phyloP scores from a whole-genome alignment of 495 filamentous ascomycete genomes.

The Hypoxylon intermedium region DNA sequence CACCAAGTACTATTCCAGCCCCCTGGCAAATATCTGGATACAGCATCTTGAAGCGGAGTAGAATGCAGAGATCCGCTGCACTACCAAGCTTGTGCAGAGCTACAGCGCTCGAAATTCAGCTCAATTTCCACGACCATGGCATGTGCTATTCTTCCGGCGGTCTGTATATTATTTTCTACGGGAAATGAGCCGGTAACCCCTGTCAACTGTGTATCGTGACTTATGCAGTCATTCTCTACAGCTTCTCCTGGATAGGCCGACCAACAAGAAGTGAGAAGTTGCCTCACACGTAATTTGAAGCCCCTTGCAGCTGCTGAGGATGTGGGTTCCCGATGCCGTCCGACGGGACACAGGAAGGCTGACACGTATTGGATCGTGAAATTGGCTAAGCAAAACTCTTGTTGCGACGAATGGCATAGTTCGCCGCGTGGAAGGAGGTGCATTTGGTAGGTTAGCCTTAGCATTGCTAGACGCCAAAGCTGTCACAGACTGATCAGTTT shows the following conservation, averaged over 20 bases:
- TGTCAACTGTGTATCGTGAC: constrained; percentile 2
- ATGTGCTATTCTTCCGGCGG: background rate
- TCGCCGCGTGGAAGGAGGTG: background rate
- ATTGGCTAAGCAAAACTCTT: background rate
- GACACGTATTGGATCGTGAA: constrained; percentile 6
- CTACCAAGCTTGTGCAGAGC: constrained; percentile 12
- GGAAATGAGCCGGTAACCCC: background rate
- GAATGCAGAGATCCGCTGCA: constrained; percentile 24
- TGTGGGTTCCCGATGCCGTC: constrained; percentile 36
- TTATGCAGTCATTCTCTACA: background rate
- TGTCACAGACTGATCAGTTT: background rate
- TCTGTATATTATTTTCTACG: background rate
- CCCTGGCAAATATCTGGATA: constrained; percentile 12
- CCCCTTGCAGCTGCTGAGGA: constrained; percentile 34
- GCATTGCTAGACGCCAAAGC: background rate
- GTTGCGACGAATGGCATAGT: background rate
- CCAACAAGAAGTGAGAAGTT: constrained; percentile 3
- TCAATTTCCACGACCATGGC: background rate
- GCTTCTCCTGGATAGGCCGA: background rate
- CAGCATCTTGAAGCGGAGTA: constrained; percentile 10
- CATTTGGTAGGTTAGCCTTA: background rate
- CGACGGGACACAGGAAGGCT: constrained; percentile 19
- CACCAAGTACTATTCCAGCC: constrained; percentile 6
- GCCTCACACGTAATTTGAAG: constrained; percentile 26
- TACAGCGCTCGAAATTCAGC: constrained; percentile 5